phyloP scores from a whole-genome alignment of 805 yeast species.

The Priceomyces carsonii region DNA sequence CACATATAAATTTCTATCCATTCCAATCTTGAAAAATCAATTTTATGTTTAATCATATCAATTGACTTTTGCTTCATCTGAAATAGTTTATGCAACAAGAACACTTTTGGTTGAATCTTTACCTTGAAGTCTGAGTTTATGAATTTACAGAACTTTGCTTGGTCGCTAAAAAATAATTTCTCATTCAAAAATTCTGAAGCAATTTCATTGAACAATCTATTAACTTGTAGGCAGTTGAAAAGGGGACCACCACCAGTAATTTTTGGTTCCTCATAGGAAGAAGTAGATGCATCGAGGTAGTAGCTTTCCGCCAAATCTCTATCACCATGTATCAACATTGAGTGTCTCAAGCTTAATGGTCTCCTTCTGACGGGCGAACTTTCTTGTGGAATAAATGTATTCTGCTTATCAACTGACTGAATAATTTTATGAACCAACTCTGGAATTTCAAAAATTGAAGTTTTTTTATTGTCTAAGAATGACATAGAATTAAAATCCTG shows the following conservation, averaged over 20 bases:
- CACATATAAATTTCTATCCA: conserved; percentile 85
- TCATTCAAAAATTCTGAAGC: conserved; percentile 57
- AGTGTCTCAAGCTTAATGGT: conserved; percentile 70
- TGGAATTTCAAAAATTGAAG: conserved; percentile 67
- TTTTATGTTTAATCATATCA: conserved; percentile 41
- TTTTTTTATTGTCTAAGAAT: conserved; percentile 2
- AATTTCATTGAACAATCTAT: conserved; percentile 60
- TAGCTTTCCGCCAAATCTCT: conserved; percentile 42
- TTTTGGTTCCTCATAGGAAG: background rate
- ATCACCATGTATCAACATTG: conserved; percentile 63
- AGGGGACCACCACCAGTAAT: conserved; percentile 28
- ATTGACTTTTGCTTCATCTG: conserved; percentile 55
- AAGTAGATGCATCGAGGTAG: conserved; percentile 15
- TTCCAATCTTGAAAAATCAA: conserved; percentile 50
- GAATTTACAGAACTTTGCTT: conserved; percentile 46
- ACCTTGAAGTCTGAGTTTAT: conserved; percentile 21
- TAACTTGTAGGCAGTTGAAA: conserved; percentile 67
- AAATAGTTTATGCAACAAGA: conserved; percentile 67
- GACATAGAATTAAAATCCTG: conserved; percentile 1
- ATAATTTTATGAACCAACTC: conserved; percentile 69
- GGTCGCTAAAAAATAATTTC: conserved; percentile 55
- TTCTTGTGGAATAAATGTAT: conserved; percentile 60
- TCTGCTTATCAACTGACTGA: conserved; percentile 56
- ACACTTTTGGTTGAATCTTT: conserved; percentile 37
- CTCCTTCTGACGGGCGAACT: conserved; percentile 59